Base-by-base conservation (phyloP, 2,329 filamentous ascomycete species). In the Botrytis elliptica region DNA sequence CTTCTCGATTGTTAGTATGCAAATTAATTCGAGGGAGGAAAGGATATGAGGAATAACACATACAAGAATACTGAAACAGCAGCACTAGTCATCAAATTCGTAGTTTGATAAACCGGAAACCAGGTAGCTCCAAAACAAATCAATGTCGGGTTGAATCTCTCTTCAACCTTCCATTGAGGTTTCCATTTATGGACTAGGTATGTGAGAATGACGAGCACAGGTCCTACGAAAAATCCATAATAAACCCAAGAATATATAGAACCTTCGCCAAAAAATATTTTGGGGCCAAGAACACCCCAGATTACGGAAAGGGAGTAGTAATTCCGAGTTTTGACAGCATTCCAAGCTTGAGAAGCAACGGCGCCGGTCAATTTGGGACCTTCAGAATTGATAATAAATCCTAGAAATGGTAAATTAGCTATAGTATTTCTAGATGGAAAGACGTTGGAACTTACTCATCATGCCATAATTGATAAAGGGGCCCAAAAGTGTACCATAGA, bases 221-320 rank as follows among this genome's bases (percentile, higher is more conserved):
- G 79, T 14, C 81, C 81, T 55, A 81, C 62, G 0, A 81, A 59
- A 68, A 81, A 82, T 14, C 76, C 78, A 68, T 78, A 82, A 74
- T 78, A 79, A 29, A 82, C 77, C 78, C 78, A 81, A 49, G 64
- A 73, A 71, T 81, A 81, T 1, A 72, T 72, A 1, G 79, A 80
- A 6, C 63, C 76, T 1, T 59, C 12, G 22, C 76, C 69, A 68
- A 81, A 81, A 64, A 81, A 77, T 0, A 79, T 76, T 69, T 79
- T 78, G 25, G 82, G 82, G 2, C 82, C 82, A 12, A 83, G 71
- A 38, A 83, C 73, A 52, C 82, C 82, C 82, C 81, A 83, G 22
- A 83, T 74, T 0, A 83, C 82, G 20, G 79, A 81, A 40, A 80
- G 70, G 0, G 78, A 79, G 66, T 81, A 81, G 75, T 77, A 81